These are phyloP conservation scores for Paxillus ammoniavirescens DNA, from an alignment of 768 basidiomycete species.

Conservation along the genomic window DNA sequence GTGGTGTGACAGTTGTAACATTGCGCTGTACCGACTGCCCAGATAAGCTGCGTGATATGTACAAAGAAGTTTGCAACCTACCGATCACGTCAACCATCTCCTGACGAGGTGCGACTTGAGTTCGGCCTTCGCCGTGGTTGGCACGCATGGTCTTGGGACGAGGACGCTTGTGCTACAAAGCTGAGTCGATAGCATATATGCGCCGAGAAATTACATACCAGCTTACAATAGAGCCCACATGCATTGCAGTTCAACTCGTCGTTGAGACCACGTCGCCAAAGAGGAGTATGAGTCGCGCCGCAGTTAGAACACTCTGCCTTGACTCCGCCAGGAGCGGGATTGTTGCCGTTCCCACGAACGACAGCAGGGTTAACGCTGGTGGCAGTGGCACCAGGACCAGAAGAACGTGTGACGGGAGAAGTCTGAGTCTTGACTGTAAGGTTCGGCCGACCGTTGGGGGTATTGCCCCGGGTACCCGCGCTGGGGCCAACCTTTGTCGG, in stretches of 20 bases:
- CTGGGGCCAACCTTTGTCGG: constrained; percentile 59
- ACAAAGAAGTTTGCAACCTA: constrained; percentile 40
- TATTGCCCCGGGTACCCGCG: constrained; percentile 47
- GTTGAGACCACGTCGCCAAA: constrained; percentile 84
- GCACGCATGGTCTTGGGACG: constrained; percentile 87
- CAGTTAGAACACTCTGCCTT: constrained; percentile 90
- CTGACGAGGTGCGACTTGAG: constrained; percentile 60
- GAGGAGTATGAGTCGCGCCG: constrained; percentile 84
- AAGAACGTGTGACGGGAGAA: constrained; percentile 44
- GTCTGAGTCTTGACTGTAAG: constrained; percentile 60
- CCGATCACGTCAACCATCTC: constrained; percentile 75
- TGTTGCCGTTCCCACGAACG: constrained; percentile 29
- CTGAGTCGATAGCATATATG: background rate
- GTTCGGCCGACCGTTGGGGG: constrained; percentile 49
- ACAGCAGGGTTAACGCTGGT: constrained; percentile 52
- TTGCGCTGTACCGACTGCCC: constrained; percentile 53
- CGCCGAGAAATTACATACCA: constrained; percentile 45
- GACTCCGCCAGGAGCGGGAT: constrained; percentile 52
- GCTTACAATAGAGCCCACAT: constrained; percentile 83
- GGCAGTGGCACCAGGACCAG: constrained; percentile 65
- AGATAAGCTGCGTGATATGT: constrained; percentile 28
- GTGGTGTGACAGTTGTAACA: constrained; percentile 91
- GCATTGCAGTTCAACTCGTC: constrained; percentile 91
- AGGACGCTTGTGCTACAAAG: constrained; percentile 74
- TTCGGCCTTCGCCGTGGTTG: constrained; percentile 68